Evolutionary conservation across 768 basidiomycete genomes (phyloP), one percentile per base, ranked within the genome.

Genomic region (Sarcomyxa edulis): DNA sequence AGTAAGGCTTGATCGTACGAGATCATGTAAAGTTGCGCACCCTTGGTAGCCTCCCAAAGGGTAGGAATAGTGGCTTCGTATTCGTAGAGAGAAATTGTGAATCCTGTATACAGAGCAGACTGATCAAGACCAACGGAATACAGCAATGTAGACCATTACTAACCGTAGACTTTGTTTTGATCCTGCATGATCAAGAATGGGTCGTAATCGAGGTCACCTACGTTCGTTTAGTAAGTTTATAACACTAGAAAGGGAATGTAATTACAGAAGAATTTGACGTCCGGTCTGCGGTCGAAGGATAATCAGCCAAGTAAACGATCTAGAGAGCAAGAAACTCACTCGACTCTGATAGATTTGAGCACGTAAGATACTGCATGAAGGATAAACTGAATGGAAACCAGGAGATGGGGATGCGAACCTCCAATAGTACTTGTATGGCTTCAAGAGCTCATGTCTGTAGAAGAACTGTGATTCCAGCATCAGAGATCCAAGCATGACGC

Each of bases 181-280:
- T 89, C 83, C 54, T 89, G 72, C 92, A 96, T 94, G 44, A 84
- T 58, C 37, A 85, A 58, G 72, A 96, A 96, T 1, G 93, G 90
- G 50, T 93, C 89, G 48, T 82, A 82, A 54, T 89, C 76, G 39
- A 91, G 53, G 48, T 96, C 88, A 52, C n/a, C n/a, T n/a, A n/a
- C n/a, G n/a, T n/a, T n/a, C n/a, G n/a, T n/a, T n/a, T n/a, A n/a
- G n/a, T n/a, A n/a, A n/a, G n/a, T n/a, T n/a, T n/a, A n/a, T n/a
- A n/a, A n/a, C n/a, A n/a, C n/a, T n/a, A n/a, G n/a, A n/a, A n/a
- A n/a, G n/a, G n/a, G n/a, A n/a, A n/a, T n/a, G n/a, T n/a, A n/a
- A n/a, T n/a, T n/a, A n/a, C 92, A 96, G 66, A 84, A 92, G 56
- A 81, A 83, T 49, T 82, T 86, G 58, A 94, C 74, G 51, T 77